Evolutionary conservation across 2,329 filamentous ascomycete species (phyloP).

Genomic region (Orbilia brochopaga): DNA sequence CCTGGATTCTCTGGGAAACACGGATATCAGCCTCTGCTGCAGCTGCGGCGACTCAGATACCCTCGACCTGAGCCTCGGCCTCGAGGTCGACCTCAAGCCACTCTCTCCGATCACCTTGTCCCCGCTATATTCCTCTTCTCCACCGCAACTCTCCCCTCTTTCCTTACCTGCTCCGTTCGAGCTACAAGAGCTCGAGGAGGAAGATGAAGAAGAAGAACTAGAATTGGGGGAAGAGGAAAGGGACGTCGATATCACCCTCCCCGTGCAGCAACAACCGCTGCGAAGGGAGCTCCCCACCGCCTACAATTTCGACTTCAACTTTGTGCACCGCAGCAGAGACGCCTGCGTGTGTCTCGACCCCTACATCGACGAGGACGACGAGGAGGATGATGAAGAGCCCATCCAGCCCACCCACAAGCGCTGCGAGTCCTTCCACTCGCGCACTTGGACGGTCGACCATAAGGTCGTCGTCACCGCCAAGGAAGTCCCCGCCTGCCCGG

Average conservation of each 20-base stretch:
- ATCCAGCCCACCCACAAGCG: slow-evolving; percentile 24
- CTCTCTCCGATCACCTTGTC: slow-evolving; percentile 24
- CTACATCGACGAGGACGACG: slow-evolving; percentile 32
- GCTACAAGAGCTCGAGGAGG: not conserved
- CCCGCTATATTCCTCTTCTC: not conserved
- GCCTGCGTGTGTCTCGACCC: slow-evolving; percentile 22
- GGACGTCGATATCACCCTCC: not conserved
- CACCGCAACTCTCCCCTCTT: not conserved
- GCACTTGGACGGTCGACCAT: slow-evolving; percentile 38
- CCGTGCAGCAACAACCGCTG: not conserved
- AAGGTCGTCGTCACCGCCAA: slow-evolving; percentile 32
- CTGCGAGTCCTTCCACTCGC: slow-evolving; percentile 44
- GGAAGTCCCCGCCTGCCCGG: slow-evolving; percentile 19
- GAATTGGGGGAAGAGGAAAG: too few species aligned
- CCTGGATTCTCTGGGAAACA: slow-evolving; percentile 40
- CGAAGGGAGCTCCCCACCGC: slow-evolving; percentile 31
- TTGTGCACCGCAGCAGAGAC: slow-evolving; percentile 34
- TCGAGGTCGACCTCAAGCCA: slow-evolving; percentile 35
- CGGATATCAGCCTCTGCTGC: slow-evolving; percentile 26
- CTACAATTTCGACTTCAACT: slow-evolving; percentile 41
- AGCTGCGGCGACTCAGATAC: slow-evolving; percentile 26
- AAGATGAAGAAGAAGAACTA: not conserved
- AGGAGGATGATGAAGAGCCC: slow-evolving; percentile 20
- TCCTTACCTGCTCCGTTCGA: not conserved
- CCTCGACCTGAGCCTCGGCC: slow-evolving; percentile 20